Evolutionary conservation across 108 stramenopile species (phyloP), one percentile per base, ranked within the genome.

Genomic region (Nitzschia sp.): DNA sequence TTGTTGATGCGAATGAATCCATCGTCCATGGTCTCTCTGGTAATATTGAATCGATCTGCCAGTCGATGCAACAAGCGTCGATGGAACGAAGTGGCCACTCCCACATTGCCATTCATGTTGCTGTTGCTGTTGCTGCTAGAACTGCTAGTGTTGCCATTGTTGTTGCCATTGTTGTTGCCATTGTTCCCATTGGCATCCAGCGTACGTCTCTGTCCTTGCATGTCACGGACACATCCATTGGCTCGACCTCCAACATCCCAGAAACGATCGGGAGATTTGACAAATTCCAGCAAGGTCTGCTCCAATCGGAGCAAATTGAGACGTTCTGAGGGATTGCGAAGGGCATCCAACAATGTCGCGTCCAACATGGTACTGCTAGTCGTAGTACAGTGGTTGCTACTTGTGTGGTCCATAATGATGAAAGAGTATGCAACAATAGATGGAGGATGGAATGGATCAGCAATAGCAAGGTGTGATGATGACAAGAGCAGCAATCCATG

Each of bases 51-150:
- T 9, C 96, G 83, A 77, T 93, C 92, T 21, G 90, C 90, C 48
- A 97, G 77, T 22, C 96, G 93, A 77, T 97, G 94, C 43, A 93
- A 53, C 54, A 93, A 69, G 22, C 88, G 78, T 50, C 96, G 76
- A 63, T 97, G 96, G 71, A 95, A 97, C 50, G 80, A 82, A 17
- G 92, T 90, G 78, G 65, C 42, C 39, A 11, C 11, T 20, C n/a
- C 19, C 5, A 15, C 8, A 40, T 17, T 57, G 24, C 29, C n/a
- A 26, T 26, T 59, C 42, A 26, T 3, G 57, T 22, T 66, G 62
- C 56, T 48, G 65, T 40, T 48, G 62, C 50, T 15, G 44, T 57
- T 21, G 39, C 58, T 10, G 24, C 70, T 24, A 43, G 53, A 11
- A 17, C 37, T 51, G 10, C 2, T 51, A 12, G 17, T 14, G 0